These are phyloP conservation scores for Cyclotella baltica DNA, from an alignment of 108 stramenopile genomes.

Conservation along the genomic window DNA sequence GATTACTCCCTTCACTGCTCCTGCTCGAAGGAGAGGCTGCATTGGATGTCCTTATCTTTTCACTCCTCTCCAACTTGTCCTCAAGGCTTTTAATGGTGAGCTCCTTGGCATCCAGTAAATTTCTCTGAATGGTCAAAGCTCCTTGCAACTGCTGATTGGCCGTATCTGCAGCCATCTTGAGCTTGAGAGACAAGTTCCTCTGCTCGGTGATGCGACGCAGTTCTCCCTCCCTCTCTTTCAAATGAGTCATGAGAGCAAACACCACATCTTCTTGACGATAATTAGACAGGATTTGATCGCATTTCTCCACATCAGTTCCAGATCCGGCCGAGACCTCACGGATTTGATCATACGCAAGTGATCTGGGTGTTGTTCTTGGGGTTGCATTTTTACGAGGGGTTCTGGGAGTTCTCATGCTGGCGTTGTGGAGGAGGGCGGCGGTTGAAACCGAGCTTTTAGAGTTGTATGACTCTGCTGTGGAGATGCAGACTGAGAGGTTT, in stretches of 20 bases:
- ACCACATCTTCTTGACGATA: constrained; percentile 43
- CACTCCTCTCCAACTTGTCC: constrained; percentile 5
- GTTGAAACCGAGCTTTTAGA: not conserved
- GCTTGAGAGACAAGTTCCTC: constrained; percentile 6
- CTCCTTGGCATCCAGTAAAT: constrained; percentile 20
- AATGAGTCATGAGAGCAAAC: constrained; percentile 40
- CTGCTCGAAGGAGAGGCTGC: no score
- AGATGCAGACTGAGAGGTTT: not conserved
- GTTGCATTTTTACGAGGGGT: no score
- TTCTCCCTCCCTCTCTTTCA: constrained; percentile 38
- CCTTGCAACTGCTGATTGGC: constrained; percentile 18
- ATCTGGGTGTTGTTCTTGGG: no score
- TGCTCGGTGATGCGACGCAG: constrained; percentile 26
- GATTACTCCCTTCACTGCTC: not conserved
- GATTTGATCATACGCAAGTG: not conserved
- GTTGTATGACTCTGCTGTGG: not conserved
- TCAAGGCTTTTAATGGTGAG: constrained; percentile 28
- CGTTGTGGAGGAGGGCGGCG: constrained; percentile 9
- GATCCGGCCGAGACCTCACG: not conserved
- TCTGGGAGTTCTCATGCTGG: not conserved
- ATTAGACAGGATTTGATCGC: constrained; percentile 9
- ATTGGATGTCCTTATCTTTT: no score
- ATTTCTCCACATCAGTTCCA: not conserved
- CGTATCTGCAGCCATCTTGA: constrained; percentile 24
- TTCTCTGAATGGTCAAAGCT: constrained; percentile 2